These are phyloP conservation scores for Falciphora oryzae DNA, from an alignment of 2,329 filamentous ascomycete genomes.

Conservation along the genomic window DNA sequence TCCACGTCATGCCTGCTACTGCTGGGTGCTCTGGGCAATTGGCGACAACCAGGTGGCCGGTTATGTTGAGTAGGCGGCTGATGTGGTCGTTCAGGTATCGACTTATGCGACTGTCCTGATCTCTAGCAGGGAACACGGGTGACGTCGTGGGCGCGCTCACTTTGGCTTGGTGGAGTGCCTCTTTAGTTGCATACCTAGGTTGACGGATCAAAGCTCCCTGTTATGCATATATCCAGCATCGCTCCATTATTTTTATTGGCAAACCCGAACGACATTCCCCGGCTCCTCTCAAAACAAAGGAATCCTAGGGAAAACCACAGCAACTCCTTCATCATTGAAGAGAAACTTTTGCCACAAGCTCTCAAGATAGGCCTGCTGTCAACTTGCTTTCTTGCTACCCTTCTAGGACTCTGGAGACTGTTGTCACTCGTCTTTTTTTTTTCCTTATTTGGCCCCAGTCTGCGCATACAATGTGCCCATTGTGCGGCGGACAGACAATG, in stretches of 20 bases:
- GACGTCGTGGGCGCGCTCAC: not conserved
- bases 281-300: not conserved
- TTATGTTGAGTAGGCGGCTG: not conserved
- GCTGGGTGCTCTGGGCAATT: not conserved
- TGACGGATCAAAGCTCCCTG: no score
- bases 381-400: not conserved
- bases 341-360: not conserved
- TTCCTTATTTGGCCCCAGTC: no score
- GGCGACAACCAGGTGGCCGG: not conserved
- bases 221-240: not conserved
- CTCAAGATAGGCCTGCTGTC: not conserved
- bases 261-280: constrained; percentile 5
- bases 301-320: not conserved
- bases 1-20: constrained; percentile 54
- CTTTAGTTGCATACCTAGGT: not conserved
- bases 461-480: no score
- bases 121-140: not conserved
- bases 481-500: not conserved
- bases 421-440: not conserved
- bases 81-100: not conserved
- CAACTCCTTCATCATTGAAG: not conserved
- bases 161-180: not conserved
- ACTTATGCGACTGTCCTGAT: not conserved
- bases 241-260: not conserved
- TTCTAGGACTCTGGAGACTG: not conserved